A percentile compares a stretch with the other conserved stretches of the same genome.
Evolutionary conservation across 352 stramenopile species (phyloP).

Genomic region (Halophytophthora polymorphica): DNA sequence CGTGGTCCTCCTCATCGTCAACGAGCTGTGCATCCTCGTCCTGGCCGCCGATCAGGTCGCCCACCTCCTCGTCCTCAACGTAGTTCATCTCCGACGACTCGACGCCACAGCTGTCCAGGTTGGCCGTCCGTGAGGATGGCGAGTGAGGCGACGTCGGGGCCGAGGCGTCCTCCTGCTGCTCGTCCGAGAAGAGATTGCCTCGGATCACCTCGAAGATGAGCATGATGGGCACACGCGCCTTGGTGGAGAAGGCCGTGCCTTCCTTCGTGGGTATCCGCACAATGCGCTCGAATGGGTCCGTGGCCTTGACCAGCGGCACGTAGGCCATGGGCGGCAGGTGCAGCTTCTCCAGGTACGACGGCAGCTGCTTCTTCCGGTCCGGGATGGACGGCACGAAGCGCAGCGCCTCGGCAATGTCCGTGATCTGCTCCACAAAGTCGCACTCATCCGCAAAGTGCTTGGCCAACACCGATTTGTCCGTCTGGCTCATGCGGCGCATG

Average conservation of each 20-base stretch:
- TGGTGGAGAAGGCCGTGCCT: slow-evolving; percentile 86
- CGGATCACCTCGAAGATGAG: slow-evolving; percentile 88
- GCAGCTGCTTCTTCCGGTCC: slow-evolving; percentile 76
- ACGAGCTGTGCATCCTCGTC: slow-evolving; percentile 47
- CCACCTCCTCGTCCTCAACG: slow-evolving; percentile 78
- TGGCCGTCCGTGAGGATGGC: slow-evolving; percentile 41
- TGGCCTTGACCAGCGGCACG: slow-evolving; percentile 83
- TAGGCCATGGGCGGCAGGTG: slow-evolving; percentile 85
- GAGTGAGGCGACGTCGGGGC: slow-evolving; percentile 51
- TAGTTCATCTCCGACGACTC: slow-evolving; percentile 61
- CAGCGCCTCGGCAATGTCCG: slow-evolving; percentile 78
- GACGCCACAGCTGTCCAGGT: slow-evolving; percentile 27
- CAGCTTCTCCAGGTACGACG: slow-evolving; percentile 80
- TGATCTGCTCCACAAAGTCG: slow-evolving; percentile 89
- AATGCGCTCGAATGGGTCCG: slow-evolving; percentile 86
- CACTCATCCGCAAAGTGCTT: slow-evolving; percentile 87
- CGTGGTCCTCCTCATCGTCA: slow-evolving; percentile 33
- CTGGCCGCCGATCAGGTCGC: slow-evolving; percentile 66
- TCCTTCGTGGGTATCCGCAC: slow-evolving; percentile 82
- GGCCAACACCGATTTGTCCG: slow-evolving; percentile 76
- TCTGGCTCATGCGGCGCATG: slow-evolving; percentile 70
- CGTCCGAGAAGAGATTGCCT: slow-evolving; percentile 57
- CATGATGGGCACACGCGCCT: slow-evolving; percentile 83
- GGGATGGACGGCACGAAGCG: slow-evolving; percentile 79
- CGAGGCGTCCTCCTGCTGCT: slow-evolving; percentile 35